These are phyloP conservation scores for Chenopodium suecicum DNA, from an alignment of 148 eudicot genomes.

Conservation along the genomic window DNA sequence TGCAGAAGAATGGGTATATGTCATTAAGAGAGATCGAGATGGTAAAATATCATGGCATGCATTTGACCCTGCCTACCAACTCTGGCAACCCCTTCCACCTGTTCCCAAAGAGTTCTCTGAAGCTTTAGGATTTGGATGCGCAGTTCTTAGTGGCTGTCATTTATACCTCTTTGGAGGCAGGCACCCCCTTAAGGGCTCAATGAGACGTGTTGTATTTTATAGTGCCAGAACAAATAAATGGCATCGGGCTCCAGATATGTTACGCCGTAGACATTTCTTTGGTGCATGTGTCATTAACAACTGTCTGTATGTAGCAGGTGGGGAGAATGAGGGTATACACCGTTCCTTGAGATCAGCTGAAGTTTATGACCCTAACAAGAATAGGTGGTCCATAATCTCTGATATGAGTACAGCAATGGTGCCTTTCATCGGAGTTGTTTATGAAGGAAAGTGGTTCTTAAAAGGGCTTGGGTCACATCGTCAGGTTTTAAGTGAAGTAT, in stretches of 20 bases:
- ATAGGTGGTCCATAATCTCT: conserved; percentile 73
- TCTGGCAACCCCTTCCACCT: conserved; percentile 92
- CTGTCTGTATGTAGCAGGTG: conserved; percentile 90
- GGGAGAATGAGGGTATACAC: conserved; percentile 73
- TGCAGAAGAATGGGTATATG: conserved; percentile 86
- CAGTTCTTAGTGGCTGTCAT: conserved; percentile 92
- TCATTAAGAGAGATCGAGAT: conserved; percentile 78
- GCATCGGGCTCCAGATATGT: conserved; percentile 97
- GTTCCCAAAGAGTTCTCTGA: conserved; percentile 82
- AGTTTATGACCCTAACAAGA: conserved; percentile 82
- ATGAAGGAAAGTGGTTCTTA: conserved; percentile 84
- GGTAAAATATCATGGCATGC: conserved; percentile 88
- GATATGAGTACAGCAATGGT: conserved; percentile 94
- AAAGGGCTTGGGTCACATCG: conserved; percentile 85
- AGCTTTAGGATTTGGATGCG: conserved; percentile 85
- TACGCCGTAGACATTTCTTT: conserved; percentile 73
- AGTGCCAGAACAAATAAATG: conserved; percentile 91
- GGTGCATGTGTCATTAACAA: conserved; percentile 93
- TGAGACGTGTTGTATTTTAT: conserved; percentile 90
- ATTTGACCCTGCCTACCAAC: conserved; percentile 68
- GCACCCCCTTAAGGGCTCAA: conserved; percentile 88
- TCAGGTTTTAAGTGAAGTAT: conserved; percentile 79
- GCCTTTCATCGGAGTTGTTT: conserved; percentile 84
- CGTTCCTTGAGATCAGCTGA: conserved; percentile 81
- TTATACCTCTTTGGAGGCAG: conserved; percentile 88